These are phyloP conservation scores for Aspergillus calidoustus DNA, from an alignment of 2,329 filamentous ascomycete species.

Conservation along the genomic window DNA sequence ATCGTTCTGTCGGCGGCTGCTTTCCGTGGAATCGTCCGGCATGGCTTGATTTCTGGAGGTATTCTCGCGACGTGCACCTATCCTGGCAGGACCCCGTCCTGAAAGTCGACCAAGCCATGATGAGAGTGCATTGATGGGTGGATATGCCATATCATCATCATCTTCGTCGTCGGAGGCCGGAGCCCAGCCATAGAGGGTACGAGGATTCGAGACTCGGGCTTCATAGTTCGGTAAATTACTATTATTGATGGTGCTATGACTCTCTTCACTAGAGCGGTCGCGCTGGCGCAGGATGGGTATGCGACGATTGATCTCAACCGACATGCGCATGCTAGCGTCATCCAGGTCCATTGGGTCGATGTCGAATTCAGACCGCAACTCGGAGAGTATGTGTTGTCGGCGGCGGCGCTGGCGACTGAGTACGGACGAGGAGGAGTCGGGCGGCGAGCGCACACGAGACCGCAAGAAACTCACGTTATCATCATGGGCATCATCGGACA, in stretches of 20 bases:
- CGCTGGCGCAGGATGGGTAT: slow-evolving; percentile 42
- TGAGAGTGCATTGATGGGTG: slow-evolving; percentile 33
- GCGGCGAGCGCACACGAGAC: slow-evolving; percentile 37
- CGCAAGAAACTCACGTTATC: slow-evolving; percentile 59
- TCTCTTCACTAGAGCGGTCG: slow-evolving; percentile 48
- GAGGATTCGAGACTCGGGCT: slow-evolving; percentile 57
- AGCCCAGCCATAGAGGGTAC: slow-evolving; percentile 65
- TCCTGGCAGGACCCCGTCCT: slow-evolving; percentile 31
- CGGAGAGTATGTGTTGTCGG: slow-evolving; percentile 31
- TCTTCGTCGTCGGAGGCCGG: slow-evolving; percentile 50
- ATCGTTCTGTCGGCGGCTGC: slow-evolving; percentile 28
- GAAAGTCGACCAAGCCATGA: slow-evolving; percentile 34
- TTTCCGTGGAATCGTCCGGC: slow-evolving; percentile 31
- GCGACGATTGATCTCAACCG: slow-evolving; percentile 49
- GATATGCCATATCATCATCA: slow-evolving; percentile 34
- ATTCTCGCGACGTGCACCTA: slow-evolving; percentile 32
- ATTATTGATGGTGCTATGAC: slow-evolving; percentile 33
- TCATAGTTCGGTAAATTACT: slow-evolving; percentile 58
- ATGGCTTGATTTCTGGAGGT: slow-evolving; percentile 23
- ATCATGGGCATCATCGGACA: slow-evolving; percentile 50
- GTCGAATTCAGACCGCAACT: slow-evolving; percentile 32
- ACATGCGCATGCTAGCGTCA: slow-evolving; percentile 34
- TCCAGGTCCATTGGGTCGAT: slow-evolving; percentile 44
- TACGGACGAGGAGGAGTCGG: slow-evolving; percentile 31
- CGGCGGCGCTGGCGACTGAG: slow-evolving; percentile 40